Conservation (phyloP, 2,329 filamentous ascomycete genomes). For the Blastomyces emzantsi region DNA sequence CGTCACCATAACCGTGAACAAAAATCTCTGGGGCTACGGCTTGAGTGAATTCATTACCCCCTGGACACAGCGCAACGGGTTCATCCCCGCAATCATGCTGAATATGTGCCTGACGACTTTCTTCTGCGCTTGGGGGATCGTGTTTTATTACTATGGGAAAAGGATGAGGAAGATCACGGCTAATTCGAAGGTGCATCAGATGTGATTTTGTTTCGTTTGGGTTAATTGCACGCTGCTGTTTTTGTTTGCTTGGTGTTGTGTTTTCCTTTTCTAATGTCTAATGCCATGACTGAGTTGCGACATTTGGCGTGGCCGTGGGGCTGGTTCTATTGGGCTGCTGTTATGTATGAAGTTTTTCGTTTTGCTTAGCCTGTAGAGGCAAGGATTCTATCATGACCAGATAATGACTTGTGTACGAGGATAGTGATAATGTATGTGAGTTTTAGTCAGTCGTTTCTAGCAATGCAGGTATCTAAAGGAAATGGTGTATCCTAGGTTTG, state of each 20-base stretch:
- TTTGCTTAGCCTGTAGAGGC: not conserved
- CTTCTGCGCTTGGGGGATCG: conserved; percentile 46
- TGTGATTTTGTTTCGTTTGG: conserved; percentile 26
- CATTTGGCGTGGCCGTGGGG: not conserved
- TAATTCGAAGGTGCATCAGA: conserved; percentile 47
- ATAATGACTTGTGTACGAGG: not conserved
- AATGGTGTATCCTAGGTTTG: not conserved
- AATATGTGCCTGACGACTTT: conserved; percentile 47
- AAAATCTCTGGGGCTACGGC: conserved; percentile 56
- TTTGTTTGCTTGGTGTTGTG: not conserved
- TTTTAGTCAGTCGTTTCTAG: not conserved
- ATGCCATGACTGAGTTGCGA: not conserved
- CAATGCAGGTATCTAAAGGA: not conserved
- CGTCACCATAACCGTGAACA: conserved; percentile 54
- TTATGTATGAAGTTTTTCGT: not conserved
- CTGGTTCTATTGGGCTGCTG: not conserved
- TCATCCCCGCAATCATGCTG: conserved; percentile 51
- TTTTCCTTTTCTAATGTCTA: not conserved
- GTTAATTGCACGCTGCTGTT: not conserved
- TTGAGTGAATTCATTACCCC: conserved; percentile 48
- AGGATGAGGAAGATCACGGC: conserved; percentile 48
- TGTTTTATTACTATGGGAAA: conserved; percentile 53
- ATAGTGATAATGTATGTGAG: not conserved
- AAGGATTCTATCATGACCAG: not conserved
- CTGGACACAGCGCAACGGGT: conserved; percentile 44